Percentiles rank a stretch among this genome's conserved stretches.
These are phyloP conservation scores for Raphanus hybrid DNA, from an alignment of 441 rosid genomes.

Conservation along the genomic window DNA sequence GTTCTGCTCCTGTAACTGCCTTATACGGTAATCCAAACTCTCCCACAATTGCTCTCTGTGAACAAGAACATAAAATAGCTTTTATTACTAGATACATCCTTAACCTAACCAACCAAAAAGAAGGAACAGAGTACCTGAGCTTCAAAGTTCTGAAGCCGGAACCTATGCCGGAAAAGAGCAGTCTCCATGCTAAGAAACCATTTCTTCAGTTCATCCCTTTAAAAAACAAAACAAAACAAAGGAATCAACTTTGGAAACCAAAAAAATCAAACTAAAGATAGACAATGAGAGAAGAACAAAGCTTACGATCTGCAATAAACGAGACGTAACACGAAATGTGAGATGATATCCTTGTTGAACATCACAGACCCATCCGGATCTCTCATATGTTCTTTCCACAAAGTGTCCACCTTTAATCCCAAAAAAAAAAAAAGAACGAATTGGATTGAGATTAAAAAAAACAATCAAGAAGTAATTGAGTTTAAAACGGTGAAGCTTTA, in stretches of 20 bases:
- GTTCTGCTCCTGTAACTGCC: constrained; percentile 69
- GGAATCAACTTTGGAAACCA: background rate
- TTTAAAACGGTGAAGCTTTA: constrained; percentile 26
- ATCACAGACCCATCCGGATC: constrained; percentile 56
- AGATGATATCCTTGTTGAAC: constrained; percentile 72
- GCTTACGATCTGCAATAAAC: constrained; percentile 92
- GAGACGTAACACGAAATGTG: constrained; percentile 87
- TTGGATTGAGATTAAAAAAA: background rate
- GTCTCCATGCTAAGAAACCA: constrained; percentile 96
- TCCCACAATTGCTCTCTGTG: constrained; percentile 61
- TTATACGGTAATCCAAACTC: constrained; percentile 80
- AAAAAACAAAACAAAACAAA: background rate
- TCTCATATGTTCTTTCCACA: constrained; percentile 78
- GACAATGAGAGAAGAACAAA: background rate
- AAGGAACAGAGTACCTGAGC: constrained; percentile 55
- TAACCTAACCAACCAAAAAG: background rate
- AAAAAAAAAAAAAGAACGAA: background rate
- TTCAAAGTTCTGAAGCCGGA: constrained; percentile 46
- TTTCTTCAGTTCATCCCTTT: constrained; percentile 90
- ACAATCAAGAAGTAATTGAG: no score
- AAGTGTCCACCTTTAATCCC: constrained; percentile 45
- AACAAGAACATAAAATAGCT: constrained; percentile 18
- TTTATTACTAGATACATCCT: background rate
- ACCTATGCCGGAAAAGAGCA: constrained; percentile 74
- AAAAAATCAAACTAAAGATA: background rate